Evolutionary conservation across 225 moss, liverwort and hornwort genomes (phyloP), one percentile per base, ranked within the genome.

Genomic region (Polytrichum formosum): DNA sequence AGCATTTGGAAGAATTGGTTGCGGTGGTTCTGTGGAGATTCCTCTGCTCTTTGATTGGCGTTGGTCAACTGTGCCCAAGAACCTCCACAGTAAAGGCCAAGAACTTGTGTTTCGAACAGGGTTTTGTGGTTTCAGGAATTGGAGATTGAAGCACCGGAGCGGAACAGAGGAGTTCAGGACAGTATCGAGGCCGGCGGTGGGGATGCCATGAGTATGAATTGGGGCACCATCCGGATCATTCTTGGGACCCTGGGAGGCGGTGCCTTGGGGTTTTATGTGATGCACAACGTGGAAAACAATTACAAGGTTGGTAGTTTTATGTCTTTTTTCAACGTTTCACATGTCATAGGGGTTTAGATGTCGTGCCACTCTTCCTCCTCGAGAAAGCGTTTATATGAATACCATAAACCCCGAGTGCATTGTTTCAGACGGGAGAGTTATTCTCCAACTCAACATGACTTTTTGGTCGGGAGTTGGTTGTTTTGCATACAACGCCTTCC

Each of bases 231-330:
- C 56, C 94, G 98, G 72, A 92, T 98, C 72, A 80, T 90, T 73
- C 73, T 98, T 64, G 98, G 98, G 67, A 94, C 98, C 9, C 80
- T 92, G 67, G 92, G 77, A 16, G 98, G 98, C 71, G 94, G 98
- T 28, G 77, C 92, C 37, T 64, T 98, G 56, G 98, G 98, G 77
- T 98, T 98, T 80, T 92, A 92, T 76, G 83, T 94, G 1, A 98
- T 98, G 98, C 91, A 98, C 79, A 82, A 83, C 63, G 84, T 84
- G 25, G 98, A 98, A 78, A 83, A 76, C 67, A 87, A 85, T 71
- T 92, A 94, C 83, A 91, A 94, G 98, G 97, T 91, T 26, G 26
- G 60, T 35, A 65, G 35, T 46, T 55, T 18, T 58, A 37, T 28
- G 64, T 30, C 46, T 21, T 10, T 56, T 53, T 65, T 26, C 26